Conservation (phyloP, 345 rosid species). For the Aquilaria malaccensis region DNA sequence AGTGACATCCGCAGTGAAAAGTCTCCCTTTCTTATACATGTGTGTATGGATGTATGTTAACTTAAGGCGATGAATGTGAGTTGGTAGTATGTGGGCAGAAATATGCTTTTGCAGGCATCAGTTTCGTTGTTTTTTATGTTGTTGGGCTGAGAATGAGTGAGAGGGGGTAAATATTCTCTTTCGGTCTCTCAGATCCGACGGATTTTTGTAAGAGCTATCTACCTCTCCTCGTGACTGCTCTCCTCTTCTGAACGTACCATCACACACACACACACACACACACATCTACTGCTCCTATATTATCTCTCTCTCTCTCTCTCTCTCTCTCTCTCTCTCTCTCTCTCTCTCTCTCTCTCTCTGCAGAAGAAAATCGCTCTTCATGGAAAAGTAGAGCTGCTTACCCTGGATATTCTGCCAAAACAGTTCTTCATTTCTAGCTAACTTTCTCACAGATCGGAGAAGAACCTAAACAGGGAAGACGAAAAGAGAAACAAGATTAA, state of each 20-base stretch:
- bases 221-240: slow-evolving; percentile 34
- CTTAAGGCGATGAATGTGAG: slow-evolving; percentile 21
- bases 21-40: slow-evolving; percentile 9
- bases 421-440: no score
- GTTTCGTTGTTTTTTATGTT: slow-evolving; percentile 46
- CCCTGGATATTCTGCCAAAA: no score
- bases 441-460: no score
- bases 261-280: no score
- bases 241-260: background rate
- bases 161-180: slow-evolving; percentile 27
- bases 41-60: background rate
- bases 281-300: no score
- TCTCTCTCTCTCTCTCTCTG: slow-evolving; percentile 14
- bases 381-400: no score
- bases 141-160: slow-evolving; percentile 16
- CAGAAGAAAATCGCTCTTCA: background rate
- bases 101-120: slow-evolving; percentile 31
- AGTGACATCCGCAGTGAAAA: slow-evolving; percentile 11
- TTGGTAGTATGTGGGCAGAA: slow-evolving; percentile 30
- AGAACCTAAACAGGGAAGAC: no score
- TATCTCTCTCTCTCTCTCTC: no score
- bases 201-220: slow-evolving; percentile 7
- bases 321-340: background rate
- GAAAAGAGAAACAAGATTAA: no score
- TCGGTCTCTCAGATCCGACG: slow-evolving; percentile 21